Evolutionary conservation across 1,139 yeast genomes (phyloP), one percentile per base, ranked within the genome.

Genomic region (Debaryomycetaceae sp.): DNA sequence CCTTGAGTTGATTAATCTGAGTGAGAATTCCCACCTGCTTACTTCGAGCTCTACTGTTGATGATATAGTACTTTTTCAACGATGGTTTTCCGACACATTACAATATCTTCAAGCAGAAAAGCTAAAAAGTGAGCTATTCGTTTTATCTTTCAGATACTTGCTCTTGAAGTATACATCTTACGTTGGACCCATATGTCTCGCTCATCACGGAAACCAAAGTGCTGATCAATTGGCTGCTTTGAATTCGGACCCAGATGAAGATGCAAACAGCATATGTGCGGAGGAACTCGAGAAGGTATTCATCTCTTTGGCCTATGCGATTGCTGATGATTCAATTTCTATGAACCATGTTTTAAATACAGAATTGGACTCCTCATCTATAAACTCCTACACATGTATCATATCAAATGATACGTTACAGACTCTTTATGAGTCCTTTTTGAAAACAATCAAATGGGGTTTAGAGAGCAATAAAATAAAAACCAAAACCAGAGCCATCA

Each of bases 401-500:
- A 54, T 51, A 39, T 51, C 50, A 36, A 59, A 62, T 6, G 71
- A 60, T 34, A 66, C 72, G 2, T 57, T 83, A 35, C 51, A 68
- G 11, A 53, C 64, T 5, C 62, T 77, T 2, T 82, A 81, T 54
- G 84, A 81, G n/a, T 66, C 66, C 4, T 79, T 84, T 45, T 53
- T 86, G 39, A 65, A 64, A 22, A 61, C 81, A 11, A 61, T 87
- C 3, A 55, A 84, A 13, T 63, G 60, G 5, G 66, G 78, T 0
- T 60, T 84, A 41, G 78, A 74, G 29, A 78, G 80, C 48, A 54
- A 74, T 1, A 83, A 81, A 52, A 75, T 80, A 24, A 86, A 83
- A 50, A 65, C 84, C 1, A 78, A 86, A 54, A 75, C 87, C 0
- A 79, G 81, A 44, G 87, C 91, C 0, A 71, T 87, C 27, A 81